These are phyloP conservation scores for Melastoma malabathricum DNA, from an alignment of 345 rosid genomes.

Conservation along the genomic window DNA sequence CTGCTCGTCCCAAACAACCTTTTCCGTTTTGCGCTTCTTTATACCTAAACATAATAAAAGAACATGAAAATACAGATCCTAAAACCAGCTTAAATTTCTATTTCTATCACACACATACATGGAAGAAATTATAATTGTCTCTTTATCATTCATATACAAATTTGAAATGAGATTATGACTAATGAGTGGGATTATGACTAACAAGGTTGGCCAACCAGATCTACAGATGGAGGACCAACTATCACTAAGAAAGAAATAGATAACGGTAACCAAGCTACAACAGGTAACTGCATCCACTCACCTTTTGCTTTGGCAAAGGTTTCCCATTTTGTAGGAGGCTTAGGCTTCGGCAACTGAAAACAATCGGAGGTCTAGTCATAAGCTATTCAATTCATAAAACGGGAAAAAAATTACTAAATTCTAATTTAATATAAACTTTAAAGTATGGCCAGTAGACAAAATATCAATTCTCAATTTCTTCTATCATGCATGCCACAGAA, in stretches of 20 bases:
- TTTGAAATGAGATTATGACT: too few relatives aligned
- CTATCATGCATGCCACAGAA: too few relatives aligned
- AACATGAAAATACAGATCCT: conserved; percentile 1
- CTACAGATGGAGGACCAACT: neutral
- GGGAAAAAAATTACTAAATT: neutral
- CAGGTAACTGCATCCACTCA: conserved; percentile 5
- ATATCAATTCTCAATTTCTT: too few relatives aligned
- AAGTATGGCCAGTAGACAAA: too few relatives aligned
- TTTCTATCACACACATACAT: too few relatives aligned
- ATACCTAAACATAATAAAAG: conserved; percentile 41
- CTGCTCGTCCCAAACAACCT: conserved; percentile 71
- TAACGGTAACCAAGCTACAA: neutral
- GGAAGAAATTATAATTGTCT: too few relatives aligned
- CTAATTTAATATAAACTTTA: too few relatives aligned
- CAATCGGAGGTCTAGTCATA: neutral
- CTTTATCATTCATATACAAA: too few relatives aligned
- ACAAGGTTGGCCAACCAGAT: too few relatives aligned
- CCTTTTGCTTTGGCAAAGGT: conserved; percentile 40
- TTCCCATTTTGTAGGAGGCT: conserved; percentile 52
- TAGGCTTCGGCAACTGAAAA: conserved; percentile 42
- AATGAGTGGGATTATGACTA: too few relatives aligned
- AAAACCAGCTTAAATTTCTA: neutral
- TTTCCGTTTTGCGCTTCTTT: conserved; percentile 73
- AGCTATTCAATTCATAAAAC: neutral
- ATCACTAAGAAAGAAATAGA: conserved; percentile 1